phyloP scores from a whole-genome alignment of 2,329 filamentous ascomycete genomes.

The Neopestalotiopsis clavispora region DNA sequence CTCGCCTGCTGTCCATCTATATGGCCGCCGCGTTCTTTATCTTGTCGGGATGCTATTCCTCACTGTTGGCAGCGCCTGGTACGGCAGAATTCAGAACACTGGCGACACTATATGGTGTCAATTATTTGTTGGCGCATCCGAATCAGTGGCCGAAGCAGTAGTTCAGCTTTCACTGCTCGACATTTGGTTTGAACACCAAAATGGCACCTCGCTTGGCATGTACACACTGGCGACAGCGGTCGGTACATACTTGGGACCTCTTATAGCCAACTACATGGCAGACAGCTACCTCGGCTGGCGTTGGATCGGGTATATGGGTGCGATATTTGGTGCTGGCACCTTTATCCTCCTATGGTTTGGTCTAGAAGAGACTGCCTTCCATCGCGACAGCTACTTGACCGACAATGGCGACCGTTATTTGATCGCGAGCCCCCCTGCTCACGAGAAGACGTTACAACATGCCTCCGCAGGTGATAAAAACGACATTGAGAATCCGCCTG shows the following conservation, averaged over 20 bases:
- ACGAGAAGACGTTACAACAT: neutral
- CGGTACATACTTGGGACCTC: constrained; percentile 59
- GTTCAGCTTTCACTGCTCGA: constrained; percentile 63
- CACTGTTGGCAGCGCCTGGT: constrained; percentile 58
- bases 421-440: neutral
- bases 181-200: constrained; percentile 62
- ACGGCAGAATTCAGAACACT: constrained; percentile 47
- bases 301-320: constrained; percentile 58
- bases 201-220: constrained; percentile 57
- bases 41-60: constrained; percentile 55
- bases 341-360: constrained; percentile 55
- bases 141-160: constrained; percentile 60
- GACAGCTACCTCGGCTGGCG: constrained; percentile 54
- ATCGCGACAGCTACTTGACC: constrained; percentile 38
- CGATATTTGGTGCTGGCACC: constrained; percentile 52
- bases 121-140: constrained; percentile 61
- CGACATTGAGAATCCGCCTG: neutral
- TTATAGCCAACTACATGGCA: constrained; percentile 57
- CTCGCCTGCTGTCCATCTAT: constrained; percentile 57
- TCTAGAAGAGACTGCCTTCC: constrained; percentile 57
- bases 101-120: constrained; percentile 59
- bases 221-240: constrained; percentile 61
- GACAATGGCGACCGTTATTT: constrained; percentile 10
- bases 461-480: neutral
- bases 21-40: constrained; percentile 60